Evolutionary conservation across 1,284 basidiomycete species (phyloP).

Genomic region (Trichosporon coremiiforme): DNA sequence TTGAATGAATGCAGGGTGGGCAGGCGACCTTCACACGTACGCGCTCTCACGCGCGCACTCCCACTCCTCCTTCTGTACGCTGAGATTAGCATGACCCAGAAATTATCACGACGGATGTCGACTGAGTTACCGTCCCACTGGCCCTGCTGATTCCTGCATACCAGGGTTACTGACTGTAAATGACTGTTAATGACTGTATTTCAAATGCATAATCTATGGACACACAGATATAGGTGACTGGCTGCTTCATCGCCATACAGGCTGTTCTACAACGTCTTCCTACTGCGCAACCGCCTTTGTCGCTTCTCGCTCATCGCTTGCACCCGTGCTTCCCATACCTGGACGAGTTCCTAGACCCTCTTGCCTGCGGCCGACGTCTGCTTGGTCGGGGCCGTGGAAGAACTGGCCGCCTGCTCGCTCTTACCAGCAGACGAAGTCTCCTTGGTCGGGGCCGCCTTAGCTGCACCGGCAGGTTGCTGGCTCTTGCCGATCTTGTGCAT

Average conservation of each 20-base stretch:
- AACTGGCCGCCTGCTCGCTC: background rate
- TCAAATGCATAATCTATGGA: background rate
- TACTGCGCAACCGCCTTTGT: constrained; percentile 4
- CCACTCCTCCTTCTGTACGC: background rate
- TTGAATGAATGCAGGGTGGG: background rate
- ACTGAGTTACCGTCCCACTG: constrained; percentile 7
- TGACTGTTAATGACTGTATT: background rate
- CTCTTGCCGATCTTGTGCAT: constrained; percentile 60
- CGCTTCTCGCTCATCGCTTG: constrained; percentile 1
- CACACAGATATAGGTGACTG: constrained; percentile 15
- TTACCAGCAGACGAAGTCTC: background rate
- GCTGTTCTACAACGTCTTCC: background rate
- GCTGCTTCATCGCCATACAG: background rate
- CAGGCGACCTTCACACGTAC: background rate
- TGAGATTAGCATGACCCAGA: constrained; percentile 10
- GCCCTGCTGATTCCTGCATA: constrained; percentile 9
- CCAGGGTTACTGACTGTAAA: background rate
- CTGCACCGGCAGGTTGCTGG: background rate
- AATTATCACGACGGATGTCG: constrained; percentile 8
- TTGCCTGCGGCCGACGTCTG: background rate
- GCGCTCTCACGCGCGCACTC: background rate
- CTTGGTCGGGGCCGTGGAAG: background rate
- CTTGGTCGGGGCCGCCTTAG: background rate
- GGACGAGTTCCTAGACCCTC: constrained; percentile 15
- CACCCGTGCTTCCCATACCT: constrained; percentile 10